Conservation (phyloP, 306 rosid species). For the Cicer judaicum region DNA sequence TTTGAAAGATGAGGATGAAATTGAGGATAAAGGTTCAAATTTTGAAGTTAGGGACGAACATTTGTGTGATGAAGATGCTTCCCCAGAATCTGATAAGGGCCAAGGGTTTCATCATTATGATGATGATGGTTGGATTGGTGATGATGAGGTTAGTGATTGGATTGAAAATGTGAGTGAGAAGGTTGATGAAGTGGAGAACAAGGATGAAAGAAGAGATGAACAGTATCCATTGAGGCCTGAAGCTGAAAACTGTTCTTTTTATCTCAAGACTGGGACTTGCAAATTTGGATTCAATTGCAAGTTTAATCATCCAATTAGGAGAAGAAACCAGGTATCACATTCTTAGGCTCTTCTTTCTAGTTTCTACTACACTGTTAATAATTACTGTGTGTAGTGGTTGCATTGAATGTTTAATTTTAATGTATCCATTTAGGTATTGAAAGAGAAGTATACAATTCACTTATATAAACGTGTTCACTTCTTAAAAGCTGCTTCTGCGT, state of each 20-base stretch:
- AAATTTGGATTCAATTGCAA: slow-evolving; percentile 89
- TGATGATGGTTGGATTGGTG: slow-evolving; percentile 38
- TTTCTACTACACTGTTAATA: slow-evolving; percentile 1
- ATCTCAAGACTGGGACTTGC: slow-evolving; percentile 83
- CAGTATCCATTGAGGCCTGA: slow-evolving; percentile 88
- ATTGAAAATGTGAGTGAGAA: slow-evolving; percentile 43
- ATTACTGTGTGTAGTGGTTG: slow-evolving; percentile 20
- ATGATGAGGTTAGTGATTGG: slow-evolving; percentile 40
- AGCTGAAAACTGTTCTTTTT: slow-evolving; percentile 87
- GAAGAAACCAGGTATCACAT: slow-evolving; percentile 61
- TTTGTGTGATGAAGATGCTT: slow-evolving; percentile 42
- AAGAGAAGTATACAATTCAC: not conserved
- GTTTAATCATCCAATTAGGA: slow-evolving; percentile 80
- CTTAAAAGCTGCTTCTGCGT: slow-evolving; percentile 35
- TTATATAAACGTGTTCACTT: slow-evolving; percentile 27
- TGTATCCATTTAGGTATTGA: slow-evolving; percentile 6
- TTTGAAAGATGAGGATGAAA: slow-evolving; percentile 48
- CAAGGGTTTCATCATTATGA: slow-evolving; percentile 39
- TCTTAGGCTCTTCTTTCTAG: slow-evolving; percentile 6
- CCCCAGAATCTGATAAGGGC: slow-evolving; percentile 39
- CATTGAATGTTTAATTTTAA: not conserved
- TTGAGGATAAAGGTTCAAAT: slow-evolving; percentile 34
- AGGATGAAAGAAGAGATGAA: slow-evolving; percentile 44
- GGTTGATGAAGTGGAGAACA: slow-evolving; percentile 46
- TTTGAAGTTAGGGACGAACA: slow-evolving; percentile 39